phyloP scores from a whole-genome alignment of 129 eudicot species.

The Flaveria linearis region DNA sequence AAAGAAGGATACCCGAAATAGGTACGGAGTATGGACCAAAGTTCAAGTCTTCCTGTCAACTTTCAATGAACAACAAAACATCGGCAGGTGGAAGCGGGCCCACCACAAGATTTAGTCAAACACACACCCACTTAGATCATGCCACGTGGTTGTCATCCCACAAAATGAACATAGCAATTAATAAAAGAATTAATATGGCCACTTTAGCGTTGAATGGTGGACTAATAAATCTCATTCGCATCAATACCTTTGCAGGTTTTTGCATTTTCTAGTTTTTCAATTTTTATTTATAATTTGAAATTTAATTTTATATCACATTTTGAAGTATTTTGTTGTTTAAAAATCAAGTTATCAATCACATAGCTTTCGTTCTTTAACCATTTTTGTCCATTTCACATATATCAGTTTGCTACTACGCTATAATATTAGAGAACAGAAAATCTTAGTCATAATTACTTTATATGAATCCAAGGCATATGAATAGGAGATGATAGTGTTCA shows the following conservation, averaged over 20 bases:
- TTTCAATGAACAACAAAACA: conserved; percentile 36
- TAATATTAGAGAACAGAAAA: too few relatives aligned
- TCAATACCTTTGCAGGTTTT: conserved; percentile 13
- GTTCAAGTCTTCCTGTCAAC: conserved; percentile 26
- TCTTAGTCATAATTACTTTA: too few relatives aligned
- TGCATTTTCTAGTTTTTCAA: too few relatives aligned
- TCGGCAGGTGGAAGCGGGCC: conserved; percentile 38
- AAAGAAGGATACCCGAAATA: conserved; percentile 32
- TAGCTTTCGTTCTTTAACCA: too few relatives aligned
- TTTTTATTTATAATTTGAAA: too few relatives aligned
- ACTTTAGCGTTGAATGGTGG: conserved; percentile 39
- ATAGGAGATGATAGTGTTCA: too few relatives aligned
- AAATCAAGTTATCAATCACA: too few relatives aligned
- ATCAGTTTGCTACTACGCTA: too few relatives aligned
- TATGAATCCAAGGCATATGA: too few relatives aligned
- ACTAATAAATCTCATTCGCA: conserved; percentile 27
- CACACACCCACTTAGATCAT: conserved; percentile 2
- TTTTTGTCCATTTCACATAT: too few relatives aligned
- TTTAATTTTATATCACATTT: too few relatives aligned
- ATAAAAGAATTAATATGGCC: conserved; percentile 34
- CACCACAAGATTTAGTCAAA: conserved; percentile 36
- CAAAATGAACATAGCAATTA: conserved; percentile 29
- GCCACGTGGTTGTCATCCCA: conserved; percentile 19
- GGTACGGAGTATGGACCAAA: conserved; percentile 42
- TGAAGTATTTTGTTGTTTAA: too few relatives aligned